Evolutionary conservation across 768 basidiomycete genomes (phyloP).

Genomic region (Auriscalpium microsporum): DNA sequence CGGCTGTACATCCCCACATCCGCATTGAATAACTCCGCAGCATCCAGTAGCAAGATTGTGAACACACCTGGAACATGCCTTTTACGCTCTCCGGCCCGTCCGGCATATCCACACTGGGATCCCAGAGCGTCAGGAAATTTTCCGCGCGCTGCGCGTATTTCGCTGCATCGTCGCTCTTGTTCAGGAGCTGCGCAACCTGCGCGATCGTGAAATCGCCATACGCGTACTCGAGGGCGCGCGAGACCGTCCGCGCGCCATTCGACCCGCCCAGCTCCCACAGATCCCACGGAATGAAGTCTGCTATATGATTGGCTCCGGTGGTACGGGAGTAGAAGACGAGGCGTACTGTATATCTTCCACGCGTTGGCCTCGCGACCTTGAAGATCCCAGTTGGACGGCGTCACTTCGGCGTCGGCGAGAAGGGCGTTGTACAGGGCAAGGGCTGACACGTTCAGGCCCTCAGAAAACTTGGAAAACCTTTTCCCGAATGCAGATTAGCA

Average conservation of each 20-base stretch:
- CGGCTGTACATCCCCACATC: constrained; percentile 28
- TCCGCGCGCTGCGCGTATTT: constrained; percentile 47
- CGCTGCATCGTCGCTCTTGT: constrained; percentile 35
- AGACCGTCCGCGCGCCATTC: constrained; percentile 43
- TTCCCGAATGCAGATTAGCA: neutral
- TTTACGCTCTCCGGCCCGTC: constrained; percentile 32
- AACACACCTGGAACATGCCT: constrained; percentile 53
- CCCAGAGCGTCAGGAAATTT: constrained; percentile 55
- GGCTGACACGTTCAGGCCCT: constrained; percentile 37
- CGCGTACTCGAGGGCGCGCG: constrained; percentile 55
- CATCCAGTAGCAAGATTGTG: neutral
- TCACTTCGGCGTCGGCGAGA: constrained; percentile 48
- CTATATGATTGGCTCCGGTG: neutral
- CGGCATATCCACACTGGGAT: constrained; percentile 44
- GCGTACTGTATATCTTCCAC: constrained; percentile 49
- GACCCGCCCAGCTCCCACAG: constrained; percentile 35
- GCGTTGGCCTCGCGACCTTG: constrained; percentile 50
- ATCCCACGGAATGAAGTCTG: constrained; percentile 27
- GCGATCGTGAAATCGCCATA: constrained; percentile 59
- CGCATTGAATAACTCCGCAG: no score
- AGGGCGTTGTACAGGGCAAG: constrained; percentile 47
- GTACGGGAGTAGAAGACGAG: neutral
- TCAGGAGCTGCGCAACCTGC: constrained; percentile 50
- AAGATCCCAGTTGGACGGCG: constrained; percentile 53
- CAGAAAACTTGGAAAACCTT: constrained; percentile 45